Evolutionary conservation across 2,329 filamentous ascomycete genomes (phyloP).

Genomic region (Neopestalotiopsis rosae): DNA sequence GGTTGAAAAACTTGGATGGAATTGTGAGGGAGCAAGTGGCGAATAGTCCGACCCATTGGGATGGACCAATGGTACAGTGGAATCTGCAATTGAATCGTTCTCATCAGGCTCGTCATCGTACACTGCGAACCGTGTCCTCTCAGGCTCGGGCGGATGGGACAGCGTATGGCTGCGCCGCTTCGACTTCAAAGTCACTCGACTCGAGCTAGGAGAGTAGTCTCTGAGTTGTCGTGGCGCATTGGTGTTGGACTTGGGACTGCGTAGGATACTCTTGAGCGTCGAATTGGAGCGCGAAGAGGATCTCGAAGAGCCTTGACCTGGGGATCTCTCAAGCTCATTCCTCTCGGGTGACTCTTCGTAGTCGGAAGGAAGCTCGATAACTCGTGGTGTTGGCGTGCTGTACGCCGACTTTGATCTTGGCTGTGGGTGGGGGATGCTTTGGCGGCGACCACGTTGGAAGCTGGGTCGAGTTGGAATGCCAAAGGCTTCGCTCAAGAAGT

Average conservation of each 20-base stretch:
- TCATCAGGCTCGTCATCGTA: slow-evolving; percentile 9
- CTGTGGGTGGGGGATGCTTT: background rate
- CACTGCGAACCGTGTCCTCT: background rate
- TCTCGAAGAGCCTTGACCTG: background rate
- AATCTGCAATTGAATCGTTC: background rate
- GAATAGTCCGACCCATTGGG: background rate
- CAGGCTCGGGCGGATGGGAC: background rate
- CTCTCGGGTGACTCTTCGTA: background rate
- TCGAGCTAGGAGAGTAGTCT: background rate
- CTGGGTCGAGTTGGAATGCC: slow-evolving; percentile 31
- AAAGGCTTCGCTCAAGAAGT: slow-evolving; percentile 31
- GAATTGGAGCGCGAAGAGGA: background rate
- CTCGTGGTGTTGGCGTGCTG: slow-evolving; percentile 4
- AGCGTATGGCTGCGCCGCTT: slow-evolving; percentile 2
- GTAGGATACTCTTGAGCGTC: background rate
- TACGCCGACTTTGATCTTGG: slow-evolving; percentile 6
- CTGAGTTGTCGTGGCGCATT: background rate
- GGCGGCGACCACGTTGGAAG: slow-evolving; percentile 23
- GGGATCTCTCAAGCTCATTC: background rate
- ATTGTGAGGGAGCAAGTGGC: background rate
- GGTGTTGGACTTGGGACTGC: background rate
- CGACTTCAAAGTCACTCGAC: background rate
- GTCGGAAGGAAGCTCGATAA: slow-evolving; percentile 7
- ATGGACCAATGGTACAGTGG: background rate
- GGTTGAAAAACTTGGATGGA: background rate